phyloP scores from a whole-genome alignment of 2,329 filamentous ascomycete genomes.

The Zymoseptoria crescenta region DNA sequence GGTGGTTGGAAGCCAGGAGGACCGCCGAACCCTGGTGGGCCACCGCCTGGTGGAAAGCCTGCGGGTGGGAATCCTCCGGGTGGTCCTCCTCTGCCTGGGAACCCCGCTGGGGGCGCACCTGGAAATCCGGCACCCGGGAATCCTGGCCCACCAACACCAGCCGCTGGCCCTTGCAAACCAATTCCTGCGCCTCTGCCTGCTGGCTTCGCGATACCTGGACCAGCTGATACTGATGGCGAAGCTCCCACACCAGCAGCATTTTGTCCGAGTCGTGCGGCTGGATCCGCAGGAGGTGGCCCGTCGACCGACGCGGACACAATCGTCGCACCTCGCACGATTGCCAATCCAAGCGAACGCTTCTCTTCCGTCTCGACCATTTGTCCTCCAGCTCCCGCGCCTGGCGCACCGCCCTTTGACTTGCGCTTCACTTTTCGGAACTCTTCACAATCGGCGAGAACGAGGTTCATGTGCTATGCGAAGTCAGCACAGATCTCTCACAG shows the following conservation, averaged over 20 bases:
- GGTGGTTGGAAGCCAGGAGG: conserved; percentile 65
- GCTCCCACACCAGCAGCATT: conserved; percentile 56
- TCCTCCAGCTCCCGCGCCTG: conserved; percentile 46
- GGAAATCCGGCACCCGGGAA: conserved; percentile 48
- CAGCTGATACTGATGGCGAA: conserved; percentile 62
- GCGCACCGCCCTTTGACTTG: conserved; percentile 62
- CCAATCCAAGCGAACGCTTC: conserved; percentile 92
- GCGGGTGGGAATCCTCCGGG: conserved; percentile 16
- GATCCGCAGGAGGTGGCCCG: conserved; percentile 89
- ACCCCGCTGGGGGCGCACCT: conserved; percentile 27
- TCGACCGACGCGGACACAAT: conserved; percentile 94
- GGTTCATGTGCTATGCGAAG: conserved; percentile 80
- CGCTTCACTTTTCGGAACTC: conserved; percentile 89
- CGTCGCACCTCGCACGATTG: conserved; percentile 87
- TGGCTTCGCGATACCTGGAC: conserved; percentile 83
- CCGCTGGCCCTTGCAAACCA: conserved; percentile 80
- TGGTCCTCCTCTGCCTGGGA: conserved; percentile 32
- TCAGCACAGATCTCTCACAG: conserved; percentile 12
- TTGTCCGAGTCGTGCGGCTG: conserved; percentile 78
- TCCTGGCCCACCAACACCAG: conserved; percentile 74
- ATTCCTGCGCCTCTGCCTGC: conserved; percentile 72
- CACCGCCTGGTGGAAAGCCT: conserved; percentile 25
- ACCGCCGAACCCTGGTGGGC: conserved; percentile 17
- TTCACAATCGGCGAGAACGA: conserved; percentile 96
- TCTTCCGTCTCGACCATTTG: conserved; percentile 77